Percentiles rank a stretch among this genome's conserved stretches.
Conservation (phyloP, 176 grass and related monocot species). For the Luzula sylvatica region DNA sequence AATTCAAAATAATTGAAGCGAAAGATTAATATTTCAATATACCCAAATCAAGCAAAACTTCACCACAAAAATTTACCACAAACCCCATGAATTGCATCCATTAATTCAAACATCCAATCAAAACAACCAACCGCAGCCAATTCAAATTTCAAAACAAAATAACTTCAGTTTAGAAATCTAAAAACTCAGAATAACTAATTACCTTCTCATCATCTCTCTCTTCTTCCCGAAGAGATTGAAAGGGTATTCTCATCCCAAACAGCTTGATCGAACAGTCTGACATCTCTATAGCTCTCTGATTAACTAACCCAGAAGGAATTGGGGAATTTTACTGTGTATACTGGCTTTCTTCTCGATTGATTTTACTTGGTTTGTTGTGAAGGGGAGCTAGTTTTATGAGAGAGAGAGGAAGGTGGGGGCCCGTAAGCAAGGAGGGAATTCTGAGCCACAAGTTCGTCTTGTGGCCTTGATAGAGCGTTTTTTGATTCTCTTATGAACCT, state of each 20-base stretch:
- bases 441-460: conserved; percentile 78
- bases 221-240: conserved; percentile 18
- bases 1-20: no score
- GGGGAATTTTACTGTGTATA: background rate
- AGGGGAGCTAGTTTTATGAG: conserved; percentile 35
- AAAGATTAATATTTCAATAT: no score
- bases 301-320: conserved; percentile 28
- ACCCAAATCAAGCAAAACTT: no score
- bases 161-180: background rate
- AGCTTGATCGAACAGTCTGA: conserved; percentile 53
- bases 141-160: background rate
- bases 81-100: background rate
- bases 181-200: background rate
- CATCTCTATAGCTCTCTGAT: conserved; percentile 14
- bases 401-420: conserved; percentile 18
- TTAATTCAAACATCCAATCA: background rate
- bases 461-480: conserved; percentile 48
- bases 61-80: no score
- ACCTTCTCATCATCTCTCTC: conserved; percentile 32
- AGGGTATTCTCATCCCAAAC: conserved; percentile 70
- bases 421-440: conserved; percentile 20
- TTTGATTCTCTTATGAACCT: conserved; percentile 45
- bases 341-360: background rate
- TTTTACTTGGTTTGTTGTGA: background rate
- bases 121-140: background rate